Evolutionary conservation across 169 alveolate genomes (phyloP).

Genomic region (Cystoisospora suis): DNA sequence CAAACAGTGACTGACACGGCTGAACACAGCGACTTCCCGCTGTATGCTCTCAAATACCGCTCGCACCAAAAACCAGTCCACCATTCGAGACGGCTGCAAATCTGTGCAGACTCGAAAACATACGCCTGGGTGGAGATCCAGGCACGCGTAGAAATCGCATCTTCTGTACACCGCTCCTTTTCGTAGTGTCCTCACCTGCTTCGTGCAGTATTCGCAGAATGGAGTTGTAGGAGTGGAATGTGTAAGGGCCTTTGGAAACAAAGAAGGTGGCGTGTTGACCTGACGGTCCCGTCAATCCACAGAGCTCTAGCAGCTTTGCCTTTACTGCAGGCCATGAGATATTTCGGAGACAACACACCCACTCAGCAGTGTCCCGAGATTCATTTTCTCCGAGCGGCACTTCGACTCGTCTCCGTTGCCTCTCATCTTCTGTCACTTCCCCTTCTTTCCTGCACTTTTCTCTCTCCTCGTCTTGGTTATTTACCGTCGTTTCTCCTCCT

Average conservation of each 20-base stretch:
- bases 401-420: neutral
- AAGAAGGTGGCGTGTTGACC: neutral
- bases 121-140: too few relatives aligned
- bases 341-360: too few relatives aligned
- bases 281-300: neutral
- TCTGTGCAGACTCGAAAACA: too few relatives aligned
- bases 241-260: slow-evolving; percentile 1
- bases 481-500: neutral
- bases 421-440: neutral
- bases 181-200: neutral
- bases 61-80: too few relatives aligned
- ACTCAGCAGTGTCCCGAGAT: too few relatives aligned
- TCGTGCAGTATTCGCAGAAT: neutral
- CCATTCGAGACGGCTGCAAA: too few relatives aligned
- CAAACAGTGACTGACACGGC: too few relatives aligned
- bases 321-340: neutral
- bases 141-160: too few relatives aligned
- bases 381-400: neutral
- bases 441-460: neutral
- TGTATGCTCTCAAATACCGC: too few relatives aligned
- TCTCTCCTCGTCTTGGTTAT: neutral
- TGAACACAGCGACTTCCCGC: too few relatives aligned
- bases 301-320: neutral
- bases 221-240: slow-evolving; percentile 1
- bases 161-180: neutral